A percentile compares a stretch with the other conserved stretches of the same genome.
phyloP scores from a whole-genome alignment of 805 yeast genomes.

The Lipomyces starkeyi region DNA sequence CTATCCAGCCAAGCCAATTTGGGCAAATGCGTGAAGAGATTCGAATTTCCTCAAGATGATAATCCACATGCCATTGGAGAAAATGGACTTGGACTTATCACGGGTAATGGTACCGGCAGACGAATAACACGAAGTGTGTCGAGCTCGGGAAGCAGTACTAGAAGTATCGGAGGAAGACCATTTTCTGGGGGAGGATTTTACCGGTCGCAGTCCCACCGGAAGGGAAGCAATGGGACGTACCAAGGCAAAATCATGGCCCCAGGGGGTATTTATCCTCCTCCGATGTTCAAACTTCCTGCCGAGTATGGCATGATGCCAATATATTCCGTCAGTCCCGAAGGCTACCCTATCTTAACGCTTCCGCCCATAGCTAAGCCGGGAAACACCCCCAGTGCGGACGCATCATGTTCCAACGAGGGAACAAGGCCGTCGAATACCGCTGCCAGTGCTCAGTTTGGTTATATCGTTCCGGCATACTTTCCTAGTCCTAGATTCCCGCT shows the following conservation, averaged over 20 bases:
- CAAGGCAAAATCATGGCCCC: neutral
- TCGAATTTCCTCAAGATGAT: slow-evolving; percentile 29
- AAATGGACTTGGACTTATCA: slow-evolving; percentile 12
- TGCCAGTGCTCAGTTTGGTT: slow-evolving; percentile 5
- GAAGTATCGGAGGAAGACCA: neutral
- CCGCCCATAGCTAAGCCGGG: neutral
- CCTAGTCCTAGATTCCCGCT: neutral
- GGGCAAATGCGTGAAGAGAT: slow-evolving; percentile 24
- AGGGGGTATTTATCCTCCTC: slow-evolving; percentile 30
- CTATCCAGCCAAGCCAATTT: slow-evolving; percentile 21
- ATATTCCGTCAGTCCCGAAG: slow-evolving; percentile 7
- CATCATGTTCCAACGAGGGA: neutral
- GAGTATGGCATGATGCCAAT: slow-evolving; percentile 21
- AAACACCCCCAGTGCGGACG: neutral
- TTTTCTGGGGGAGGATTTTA: slow-evolving; percentile 20
- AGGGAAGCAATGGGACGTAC: slow-evolving; percentile 8
- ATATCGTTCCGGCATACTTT: slow-evolving; percentile 5
- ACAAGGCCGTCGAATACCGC: neutral
- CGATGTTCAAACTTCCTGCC: slow-evolving; percentile 17
- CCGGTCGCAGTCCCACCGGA: slow-evolving; percentile 19
- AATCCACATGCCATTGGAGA: neutral
- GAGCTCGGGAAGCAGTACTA: neutral
- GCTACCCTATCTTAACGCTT: slow-evolving; percentile 2
- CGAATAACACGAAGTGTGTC: slow-evolving; percentile 16
- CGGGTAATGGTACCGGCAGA: neutral